Base-by-base conservation (phyloP, 768 basidiomycete genomes). In the Mycena leptocephala region DNA sequence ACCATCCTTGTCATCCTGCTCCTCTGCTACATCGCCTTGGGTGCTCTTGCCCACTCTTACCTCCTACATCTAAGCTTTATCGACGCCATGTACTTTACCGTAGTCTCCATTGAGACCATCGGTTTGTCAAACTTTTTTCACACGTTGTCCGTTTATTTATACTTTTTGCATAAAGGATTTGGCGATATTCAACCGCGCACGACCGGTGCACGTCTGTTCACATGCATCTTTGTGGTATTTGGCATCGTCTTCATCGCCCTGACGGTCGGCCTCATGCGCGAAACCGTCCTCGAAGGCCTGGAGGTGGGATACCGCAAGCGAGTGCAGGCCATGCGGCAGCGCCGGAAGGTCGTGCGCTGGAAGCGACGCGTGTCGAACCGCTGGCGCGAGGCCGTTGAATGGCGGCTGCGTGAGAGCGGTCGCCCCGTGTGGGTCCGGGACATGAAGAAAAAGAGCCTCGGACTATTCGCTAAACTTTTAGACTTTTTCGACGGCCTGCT, bases 1-100 rank as follows among this genome's bases (percentile, higher is more conserved):
- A 91, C 94, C 37, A 93, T 97, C 72, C 90, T 95, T 41, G 91
- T 94, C 71, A 97, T 97, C 78, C 81, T 93, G 20, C 85, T 97
- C 1, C 87, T 97, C 28, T 87, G 87, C 72, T 96, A 95, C 81
- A 87, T 96, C 74, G 94, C 93, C 0, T 79, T 97, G 13, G 96
- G 96, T 6, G 90, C 93, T 0, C 86, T 95, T 18, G 83, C 91
- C 62, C 89, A 92, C 80, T 85, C 90, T 0, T 82, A 91, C 72
- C 83, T 92, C 30, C 82, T 93, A 55, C 68, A 88, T 5, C 87
- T 95, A 37, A 82, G 87, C 24, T 97, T 95, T 82, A 88, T 96
- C 78, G 87, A 95, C 80, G 93, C 92, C 0, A 86, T 96, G n/a
- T 96, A 95, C 81, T 96, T 95, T 80, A 91, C 93, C 10, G 88